A percentile compares a stretch with the other conserved stretches of the same genome.
Evolutionary conservation across 352 stramenopile genomes (phyloP).

Genomic region (Globisporangium spiculum): DNA sequence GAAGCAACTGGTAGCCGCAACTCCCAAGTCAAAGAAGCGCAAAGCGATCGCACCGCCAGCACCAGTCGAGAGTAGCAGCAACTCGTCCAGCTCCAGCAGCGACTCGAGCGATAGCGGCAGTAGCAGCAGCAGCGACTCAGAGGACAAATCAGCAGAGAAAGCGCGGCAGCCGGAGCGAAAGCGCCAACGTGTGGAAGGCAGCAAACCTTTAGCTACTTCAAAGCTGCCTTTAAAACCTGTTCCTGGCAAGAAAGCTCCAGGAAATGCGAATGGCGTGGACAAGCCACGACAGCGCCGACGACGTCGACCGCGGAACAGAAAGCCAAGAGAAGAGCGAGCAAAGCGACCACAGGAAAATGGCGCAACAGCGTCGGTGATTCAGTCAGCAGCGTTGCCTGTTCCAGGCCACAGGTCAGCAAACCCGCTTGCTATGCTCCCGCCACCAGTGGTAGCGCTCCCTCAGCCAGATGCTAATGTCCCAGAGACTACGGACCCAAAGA

Average conservation of each 20-base stretch:
- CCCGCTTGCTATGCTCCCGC: conserved; percentile 1
- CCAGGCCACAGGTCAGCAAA: not conserved
- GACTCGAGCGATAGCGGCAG: conserved; percentile 22
- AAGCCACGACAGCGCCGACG: conserved; percentile 17
- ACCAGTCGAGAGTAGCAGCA: conserved; percentile 7
- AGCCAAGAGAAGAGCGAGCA: not conserved
- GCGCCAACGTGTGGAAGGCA: conserved; percentile 13
- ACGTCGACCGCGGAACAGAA: conserved; percentile 12
- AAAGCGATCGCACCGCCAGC: not conserved
- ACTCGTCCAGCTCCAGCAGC: conserved; percentile 15
- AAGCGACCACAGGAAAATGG: not conserved
- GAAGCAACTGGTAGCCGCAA: not conserved
- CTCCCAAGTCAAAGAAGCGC: conserved; percentile 8
- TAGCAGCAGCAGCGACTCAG: conserved; percentile 25
- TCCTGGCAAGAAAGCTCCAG: conserved; percentile 9
- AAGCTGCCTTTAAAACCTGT: not conserved
- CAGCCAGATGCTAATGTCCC: not conserved
- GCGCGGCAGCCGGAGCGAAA: conserved; percentile 15
- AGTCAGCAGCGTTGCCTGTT: not conserved
- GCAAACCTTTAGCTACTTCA: not conserved
- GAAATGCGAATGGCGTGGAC: not conserved
- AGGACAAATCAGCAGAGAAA: conserved; percentile 11
- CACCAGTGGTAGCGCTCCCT: not conserved
- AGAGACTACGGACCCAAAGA: not conserved
- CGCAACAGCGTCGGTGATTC: not conserved